These are phyloP conservation scores for Plasmodium vinckei DNA, from an alignment of 169 alveolate genomes.

Conservation along the genomic window DNA sequence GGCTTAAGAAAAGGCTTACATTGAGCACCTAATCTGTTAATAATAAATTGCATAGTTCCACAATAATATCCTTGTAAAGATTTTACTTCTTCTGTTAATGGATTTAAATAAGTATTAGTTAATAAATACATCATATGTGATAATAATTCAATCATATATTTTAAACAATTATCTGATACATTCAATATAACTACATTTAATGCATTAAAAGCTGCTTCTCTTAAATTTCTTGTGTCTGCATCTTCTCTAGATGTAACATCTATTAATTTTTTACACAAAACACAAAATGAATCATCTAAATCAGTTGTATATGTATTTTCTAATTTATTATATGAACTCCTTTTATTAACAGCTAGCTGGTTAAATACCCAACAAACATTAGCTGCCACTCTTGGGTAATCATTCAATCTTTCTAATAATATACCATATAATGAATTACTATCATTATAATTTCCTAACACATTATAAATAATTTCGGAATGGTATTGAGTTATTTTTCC, in stretches of 20 bases:
- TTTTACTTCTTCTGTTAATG: conserved; percentile 77
- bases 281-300: conserved; percentile 81
- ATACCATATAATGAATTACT: conserved; percentile 79
- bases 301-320: conserved; percentile 54
- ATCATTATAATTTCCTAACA: conserved; percentile 85
- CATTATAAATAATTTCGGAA: conserved; percentile 86
- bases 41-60: conserved; percentile 85
- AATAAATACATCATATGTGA: conserved; percentile 77
- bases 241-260: conserved; percentile 82
- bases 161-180: conserved; percentile 78
- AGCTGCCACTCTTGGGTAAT: conserved; percentile 87
- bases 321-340: conserved; percentile 49
- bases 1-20: conserved; percentile 77
- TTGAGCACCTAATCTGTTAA: conserved; percentile 79
- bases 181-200: conserved; percentile 80
- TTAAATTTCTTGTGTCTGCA: conserved; percentile 82
- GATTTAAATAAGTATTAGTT: conserved; percentile 72
- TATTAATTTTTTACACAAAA: conserved; percentile 82
- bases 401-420: conserved; percentile 81
- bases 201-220: conserved; percentile 82
- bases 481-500: conserved; percentile 92
- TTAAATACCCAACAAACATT: conserved; percentile 85
- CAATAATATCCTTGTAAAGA: conserved; percentile 77
- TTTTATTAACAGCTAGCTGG: conserved; percentile 81
- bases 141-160: conserved; percentile 82